Base-by-base conservation (phyloP, 208 protist species). In the Wallacemonas collosoma region DNA sequence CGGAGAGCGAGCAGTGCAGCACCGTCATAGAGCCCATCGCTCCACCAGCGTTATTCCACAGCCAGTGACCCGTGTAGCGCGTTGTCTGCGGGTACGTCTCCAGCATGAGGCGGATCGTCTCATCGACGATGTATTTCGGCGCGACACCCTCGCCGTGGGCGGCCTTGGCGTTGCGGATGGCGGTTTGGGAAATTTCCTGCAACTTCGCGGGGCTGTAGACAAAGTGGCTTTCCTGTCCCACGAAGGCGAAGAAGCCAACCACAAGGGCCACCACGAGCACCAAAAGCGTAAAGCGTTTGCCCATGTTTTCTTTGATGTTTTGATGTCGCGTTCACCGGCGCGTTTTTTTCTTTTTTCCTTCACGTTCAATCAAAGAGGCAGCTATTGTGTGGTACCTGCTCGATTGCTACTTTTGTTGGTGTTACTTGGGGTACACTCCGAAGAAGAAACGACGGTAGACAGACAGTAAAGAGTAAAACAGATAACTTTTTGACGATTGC, bases 21-120 rank as follows among this genome's bases (percentile, higher is more conserved):
- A 97, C 87, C 55, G 85, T 93, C 91, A 97, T 97, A 38, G 84
- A 79, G 61, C 95, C 93, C 95, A 98, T 98, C 8, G 93, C 93
- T 12, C 95, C 93, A 15, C 93, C 95, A 1, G 95, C 91, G 71
- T 95, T 96, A 87, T 97, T 97, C 82, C 87, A 95, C 17, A 98
- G 48, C 89, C 91, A 98, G n/a, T 60, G 36, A 5, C 84, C 83
- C 0, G 84, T 88, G 72, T 83, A 84, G 47, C 65, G 50, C 15
- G 91, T 90, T 47, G 86, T 80, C 53, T 75, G 8, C 8, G 94
- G 94, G 79, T 98, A 98, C 11, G 55, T 71, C 69, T 86, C 69
- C 17, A 85, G 43, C 54, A 96, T 76, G 36, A 80, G 75, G 2
- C 73, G 60, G 56, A 95, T 94, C 7, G 94, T 89, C 61, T 81